These are phyloP conservation scores for Rhypophila decipiens DNA, from an alignment of 495 filamentous ascomycete genomes.

Conservation along the genomic window DNA sequence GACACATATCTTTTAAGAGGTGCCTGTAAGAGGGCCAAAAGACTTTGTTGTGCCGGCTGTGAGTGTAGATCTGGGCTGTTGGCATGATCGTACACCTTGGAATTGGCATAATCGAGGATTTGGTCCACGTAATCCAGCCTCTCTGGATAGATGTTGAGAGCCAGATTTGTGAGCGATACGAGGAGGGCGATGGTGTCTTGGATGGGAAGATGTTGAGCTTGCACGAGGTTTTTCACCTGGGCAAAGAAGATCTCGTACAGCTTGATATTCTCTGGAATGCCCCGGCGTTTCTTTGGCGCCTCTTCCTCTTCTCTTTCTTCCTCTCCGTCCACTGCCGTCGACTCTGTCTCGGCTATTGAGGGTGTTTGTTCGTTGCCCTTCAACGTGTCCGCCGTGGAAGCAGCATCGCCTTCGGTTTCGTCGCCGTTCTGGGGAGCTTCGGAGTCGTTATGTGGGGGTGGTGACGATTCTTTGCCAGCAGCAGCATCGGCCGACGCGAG, in stretches of 20 bases:
- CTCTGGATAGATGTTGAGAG: slow-evolving; percentile 91
- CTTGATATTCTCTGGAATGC: slow-evolving; percentile 75
- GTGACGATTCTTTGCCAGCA: slow-evolving; percentile 18
- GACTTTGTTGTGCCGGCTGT: slow-evolving; percentile 74
- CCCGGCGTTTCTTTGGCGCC: slow-evolving; percentile 51
- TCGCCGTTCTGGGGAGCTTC: slow-evolving; percentile 11
- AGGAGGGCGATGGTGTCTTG: slow-evolving; percentile 90
- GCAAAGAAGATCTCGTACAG: slow-evolving; percentile 98
- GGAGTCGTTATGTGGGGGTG: slow-evolving; percentile 9
- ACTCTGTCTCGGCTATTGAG: slow-evolving; percentile 37
- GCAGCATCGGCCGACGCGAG: slow-evolving; percentile 53
- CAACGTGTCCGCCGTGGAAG: slow-evolving; percentile 13
- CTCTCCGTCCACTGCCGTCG: slow-evolving; percentile 32
- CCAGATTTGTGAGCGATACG: slow-evolving; percentile 86
- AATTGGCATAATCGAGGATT: slow-evolving; percentile 78
- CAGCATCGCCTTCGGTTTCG: slow-evolving; percentile 9
- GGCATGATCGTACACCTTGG: slow-evolving; percentile 81
- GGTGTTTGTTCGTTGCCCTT: slow-evolving; percentile 32
- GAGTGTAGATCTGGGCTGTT: slow-evolving; percentile 94
- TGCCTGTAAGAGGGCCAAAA: slow-evolving; percentile 79
- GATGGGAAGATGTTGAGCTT: slow-evolving; percentile 81
- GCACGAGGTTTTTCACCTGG: slow-evolving; percentile 88
- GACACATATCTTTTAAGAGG: slow-evolving; percentile 87
- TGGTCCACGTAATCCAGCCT: slow-evolving; percentile 93
- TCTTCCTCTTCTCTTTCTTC: slow-evolving; percentile 29